phyloP scores from a whole-genome alignment of 2,329 filamentous ascomycete species.

The Didymella glomerata region DNA sequence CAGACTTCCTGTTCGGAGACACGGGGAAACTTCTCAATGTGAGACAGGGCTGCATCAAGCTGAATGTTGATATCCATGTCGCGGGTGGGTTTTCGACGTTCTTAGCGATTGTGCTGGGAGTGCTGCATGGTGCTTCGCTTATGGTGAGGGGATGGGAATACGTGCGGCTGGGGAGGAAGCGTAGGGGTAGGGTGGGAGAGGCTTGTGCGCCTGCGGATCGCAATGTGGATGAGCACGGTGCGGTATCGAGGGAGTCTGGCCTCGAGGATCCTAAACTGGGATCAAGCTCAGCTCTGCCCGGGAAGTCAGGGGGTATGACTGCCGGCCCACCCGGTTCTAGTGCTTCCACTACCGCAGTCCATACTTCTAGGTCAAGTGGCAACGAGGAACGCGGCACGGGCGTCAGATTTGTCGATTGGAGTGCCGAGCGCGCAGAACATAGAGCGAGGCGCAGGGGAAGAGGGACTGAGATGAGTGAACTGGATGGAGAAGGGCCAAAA shows the following conservation, averaged over 20 bases:
- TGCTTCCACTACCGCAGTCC: not conserved
- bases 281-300: not conserved
- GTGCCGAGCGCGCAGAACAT: not conserved
- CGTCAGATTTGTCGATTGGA: not conserved
- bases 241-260: not conserved
- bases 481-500: not conserved
- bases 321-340: not conserved
- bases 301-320: too few species aligned
- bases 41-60: slow-evolving; percentile 3
- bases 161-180: not conserved
- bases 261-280: not conserved
- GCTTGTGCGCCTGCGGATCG: too few species aligned
- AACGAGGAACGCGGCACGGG: slow-evolving; percentile 5
- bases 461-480: not conserved
- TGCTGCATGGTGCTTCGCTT: slow-evolving; percentile 3
- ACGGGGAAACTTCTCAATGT: not conserved
- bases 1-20: not conserved
- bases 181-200: not conserved
- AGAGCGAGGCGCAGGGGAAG: not conserved
- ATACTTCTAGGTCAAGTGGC: not conserved
- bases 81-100: slow-evolving; percentile 16
- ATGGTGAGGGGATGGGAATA: not conserved
- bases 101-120: slow-evolving; percentile 7
- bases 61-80: slow-evolving; percentile 18
- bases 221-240: too few species aligned